Evolutionary conservation across 2,329 filamentous ascomycete species (phyloP).

Genomic region (Cordyceps sp.): DNA sequence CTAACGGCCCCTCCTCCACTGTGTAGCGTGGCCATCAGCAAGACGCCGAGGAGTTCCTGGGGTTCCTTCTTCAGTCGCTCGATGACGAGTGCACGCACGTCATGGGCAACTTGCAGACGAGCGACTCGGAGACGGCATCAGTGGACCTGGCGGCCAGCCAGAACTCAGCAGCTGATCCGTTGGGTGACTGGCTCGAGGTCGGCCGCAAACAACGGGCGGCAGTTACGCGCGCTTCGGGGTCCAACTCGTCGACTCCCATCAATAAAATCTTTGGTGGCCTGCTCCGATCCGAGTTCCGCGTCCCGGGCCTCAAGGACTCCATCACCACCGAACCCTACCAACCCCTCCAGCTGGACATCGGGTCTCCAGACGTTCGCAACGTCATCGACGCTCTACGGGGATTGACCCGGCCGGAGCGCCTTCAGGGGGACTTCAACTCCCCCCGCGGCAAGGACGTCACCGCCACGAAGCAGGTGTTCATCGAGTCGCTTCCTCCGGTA

Average conservation of each 20-base stretch:
- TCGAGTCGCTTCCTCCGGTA: conserved; percentile 79
- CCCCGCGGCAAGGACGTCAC: conserved; percentile 58
- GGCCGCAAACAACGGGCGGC: conserved; percentile 80
- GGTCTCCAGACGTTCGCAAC: conserved; percentile 69
- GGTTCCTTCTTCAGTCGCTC: conserved; percentile 79
- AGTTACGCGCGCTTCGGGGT: conserved; percentile 72
- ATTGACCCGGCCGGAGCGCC: conserved; percentile 65
- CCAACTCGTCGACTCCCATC: conserved; percentile 61
- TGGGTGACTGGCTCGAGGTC: conserved; percentile 71
- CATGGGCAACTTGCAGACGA: conserved; percentile 32
- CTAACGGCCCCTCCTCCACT: conserved; percentile 4
- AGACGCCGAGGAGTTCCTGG: conserved; percentile 93
- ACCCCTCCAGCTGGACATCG: conserved; percentile 87
- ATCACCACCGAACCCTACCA: conserved; percentile 90
- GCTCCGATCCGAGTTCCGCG: conserved; percentile 73
- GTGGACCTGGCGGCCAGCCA: conserved; percentile 12
- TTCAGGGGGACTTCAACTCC: conserved; percentile 74
- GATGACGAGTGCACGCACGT: conserved; percentile 82
- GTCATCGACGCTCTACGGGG: conserved; percentile 82
- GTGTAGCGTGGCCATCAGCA: conserved; percentile 82
- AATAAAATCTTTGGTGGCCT: conserved; percentile 92
- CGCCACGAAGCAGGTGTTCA: conserved; percentile 87
- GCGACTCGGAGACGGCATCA: conserved; percentile 18
- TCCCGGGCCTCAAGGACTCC: conserved; percentile 75
- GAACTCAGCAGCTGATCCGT: conserved; percentile 13